A percentile compares a stretch with the other conserved stretches of the same genome.
phyloP scores from a whole-genome alignment of 306 rosid species.

The Betula pendula region DNA sequence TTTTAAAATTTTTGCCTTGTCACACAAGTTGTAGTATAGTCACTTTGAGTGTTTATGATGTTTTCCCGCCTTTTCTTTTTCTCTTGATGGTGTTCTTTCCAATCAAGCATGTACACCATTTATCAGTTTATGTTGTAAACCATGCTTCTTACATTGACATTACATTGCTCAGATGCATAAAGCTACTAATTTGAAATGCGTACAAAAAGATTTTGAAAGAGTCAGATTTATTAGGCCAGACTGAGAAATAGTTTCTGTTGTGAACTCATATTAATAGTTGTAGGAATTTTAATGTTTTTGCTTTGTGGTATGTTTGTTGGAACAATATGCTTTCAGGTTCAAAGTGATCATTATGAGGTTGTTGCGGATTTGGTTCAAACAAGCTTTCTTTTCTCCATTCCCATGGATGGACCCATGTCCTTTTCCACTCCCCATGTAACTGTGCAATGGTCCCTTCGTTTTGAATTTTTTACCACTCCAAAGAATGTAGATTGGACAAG shows the following conservation, averaged over 20 bases:
- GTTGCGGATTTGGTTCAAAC: constrained; percentile 95
- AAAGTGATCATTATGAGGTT: constrained; percentile 93
- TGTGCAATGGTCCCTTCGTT: constrained; percentile 94
- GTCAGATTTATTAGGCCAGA: background rate
- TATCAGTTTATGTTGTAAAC: background rate
- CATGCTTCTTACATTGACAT: background rate
- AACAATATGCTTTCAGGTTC: constrained; percentile 62
- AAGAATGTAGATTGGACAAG: constrained; percentile 83
- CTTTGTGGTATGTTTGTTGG: constrained; percentile 25
- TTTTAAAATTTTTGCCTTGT: background rate
- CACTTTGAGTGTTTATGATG: background rate
- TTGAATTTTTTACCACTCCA: constrained; percentile 91
- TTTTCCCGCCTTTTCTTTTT: background rate
- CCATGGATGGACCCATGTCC: constrained; percentile 99
- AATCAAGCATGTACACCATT: background rate
- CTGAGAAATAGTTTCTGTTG: constrained; percentile 8
- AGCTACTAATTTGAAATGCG: background rate
- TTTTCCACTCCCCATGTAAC: constrained; percentile 93
- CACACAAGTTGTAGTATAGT: background rate
- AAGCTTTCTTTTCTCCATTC: constrained; percentile 95
- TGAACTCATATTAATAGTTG: constrained; percentile 9
- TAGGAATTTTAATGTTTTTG: constrained; percentile 16
- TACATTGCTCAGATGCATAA: background rate
- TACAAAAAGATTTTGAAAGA: background rate
- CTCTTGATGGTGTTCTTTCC: background rate